Percentiles rank a stretch among this genome's conserved stretches.
Conservation (phyloP, 305 asterid species). For the Solanum hybrid region DNA sequence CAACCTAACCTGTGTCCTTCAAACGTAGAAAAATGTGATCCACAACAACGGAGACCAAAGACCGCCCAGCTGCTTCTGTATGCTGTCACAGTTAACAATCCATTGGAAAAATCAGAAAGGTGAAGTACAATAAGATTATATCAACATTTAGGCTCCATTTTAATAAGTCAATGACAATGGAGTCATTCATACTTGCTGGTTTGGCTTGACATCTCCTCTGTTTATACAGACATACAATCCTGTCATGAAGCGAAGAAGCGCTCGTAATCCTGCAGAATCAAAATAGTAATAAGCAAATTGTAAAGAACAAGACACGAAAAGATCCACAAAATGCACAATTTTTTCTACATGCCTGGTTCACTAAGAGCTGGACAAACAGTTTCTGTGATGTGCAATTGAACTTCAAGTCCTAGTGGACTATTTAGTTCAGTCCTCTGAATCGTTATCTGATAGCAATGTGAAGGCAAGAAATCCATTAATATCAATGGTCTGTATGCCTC, state of each 20-base stretch:
- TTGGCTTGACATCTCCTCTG: slow-evolving; percentile 90
- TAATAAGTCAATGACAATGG: background rate
- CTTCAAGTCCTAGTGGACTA: slow-evolving; percentile 87
- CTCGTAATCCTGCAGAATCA: slow-evolving; percentile 64
- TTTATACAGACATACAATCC: slow-evolving; percentile 87
- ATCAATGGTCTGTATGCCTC: background rate
- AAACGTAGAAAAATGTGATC: slow-evolving; percentile 96
- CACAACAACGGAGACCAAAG: slow-evolving; percentile 72
- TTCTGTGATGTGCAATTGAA: slow-evolving; percentile 83
- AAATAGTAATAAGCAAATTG: slow-evolving; percentile 4
- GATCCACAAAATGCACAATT: slow-evolving; percentile 9
- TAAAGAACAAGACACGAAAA: background rate
- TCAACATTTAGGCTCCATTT: background rate
- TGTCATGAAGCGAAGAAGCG: slow-evolving; percentile 96
- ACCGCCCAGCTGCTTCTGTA: slow-evolving; percentile 93
- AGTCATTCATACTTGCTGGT: slow-evolving; percentile 43
- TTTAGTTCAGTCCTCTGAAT: slow-evolving; percentile 89
- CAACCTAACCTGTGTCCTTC: slow-evolving; percentile 81
- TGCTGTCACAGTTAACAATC: slow-evolving; percentile 33
- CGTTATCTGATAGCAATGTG: slow-evolving; percentile 57
- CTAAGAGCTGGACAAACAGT: slow-evolving; percentile 96
- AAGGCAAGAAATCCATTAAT: background rate
- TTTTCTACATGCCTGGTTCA: slow-evolving; percentile 79
- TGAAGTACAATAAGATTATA: background rate
- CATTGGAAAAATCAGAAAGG: background rate